phyloP scores from a whole-genome alignment of 2,329 filamentous ascomycete species.

The Sarocladium oryzae region DNA sequence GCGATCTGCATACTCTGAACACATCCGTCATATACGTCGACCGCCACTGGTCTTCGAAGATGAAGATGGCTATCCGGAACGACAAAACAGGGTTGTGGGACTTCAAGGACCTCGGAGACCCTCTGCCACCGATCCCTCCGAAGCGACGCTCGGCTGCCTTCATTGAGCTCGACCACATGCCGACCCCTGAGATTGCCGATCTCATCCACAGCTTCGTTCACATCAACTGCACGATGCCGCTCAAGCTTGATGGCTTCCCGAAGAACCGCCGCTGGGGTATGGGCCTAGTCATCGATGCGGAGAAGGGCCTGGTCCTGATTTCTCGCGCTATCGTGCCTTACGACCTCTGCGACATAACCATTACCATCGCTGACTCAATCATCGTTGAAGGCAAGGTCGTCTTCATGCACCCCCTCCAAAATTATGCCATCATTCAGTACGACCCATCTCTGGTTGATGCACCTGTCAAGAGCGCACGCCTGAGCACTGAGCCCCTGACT shows the following conservation, averaged over 20 bases:
- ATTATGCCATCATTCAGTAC: slow-evolving; percentile 93
- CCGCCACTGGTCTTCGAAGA: slow-evolving; percentile 91
- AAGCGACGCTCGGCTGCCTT: slow-evolving; percentile 78
- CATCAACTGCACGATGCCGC: slow-evolving; percentile 84
- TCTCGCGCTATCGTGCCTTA: slow-evolving; percentile 93
- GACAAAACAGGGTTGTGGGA: slow-evolving; percentile 91
- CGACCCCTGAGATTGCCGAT: slow-evolving; percentile 84
- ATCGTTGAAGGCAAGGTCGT: slow-evolving; percentile 90
- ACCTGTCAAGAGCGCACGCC: slow-evolving; percentile 80
- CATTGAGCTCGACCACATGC: slow-evolving; percentile 83
- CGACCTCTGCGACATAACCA: slow-evolving; percentile 90
- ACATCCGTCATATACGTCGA: slow-evolving; percentile 91
- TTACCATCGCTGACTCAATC: slow-evolving; percentile 95
- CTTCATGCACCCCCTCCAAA: slow-evolving; percentile 93
- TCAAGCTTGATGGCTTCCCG: slow-evolving; percentile 97
- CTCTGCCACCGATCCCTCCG: slow-evolving; percentile 67
- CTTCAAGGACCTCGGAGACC: slow-evolving; percentile 76
- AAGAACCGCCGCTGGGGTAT: slow-evolving; percentile 92
- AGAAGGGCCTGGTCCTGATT: slow-evolving; percentile 89
- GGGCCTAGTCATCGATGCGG: slow-evolving; percentile 93
- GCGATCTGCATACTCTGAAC: slow-evolving; percentile 89
- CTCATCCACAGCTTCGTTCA: slow-evolving; percentile 93
- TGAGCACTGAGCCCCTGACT: slow-evolving; percentile 75
- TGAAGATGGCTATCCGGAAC: slow-evolving; percentile 87
- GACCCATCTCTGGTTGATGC: slow-evolving; percentile 90